Evolutionary conservation across 106 monocot genomes (phyloP).

Genomic region (Acanthochlamys bracteata): DNA sequence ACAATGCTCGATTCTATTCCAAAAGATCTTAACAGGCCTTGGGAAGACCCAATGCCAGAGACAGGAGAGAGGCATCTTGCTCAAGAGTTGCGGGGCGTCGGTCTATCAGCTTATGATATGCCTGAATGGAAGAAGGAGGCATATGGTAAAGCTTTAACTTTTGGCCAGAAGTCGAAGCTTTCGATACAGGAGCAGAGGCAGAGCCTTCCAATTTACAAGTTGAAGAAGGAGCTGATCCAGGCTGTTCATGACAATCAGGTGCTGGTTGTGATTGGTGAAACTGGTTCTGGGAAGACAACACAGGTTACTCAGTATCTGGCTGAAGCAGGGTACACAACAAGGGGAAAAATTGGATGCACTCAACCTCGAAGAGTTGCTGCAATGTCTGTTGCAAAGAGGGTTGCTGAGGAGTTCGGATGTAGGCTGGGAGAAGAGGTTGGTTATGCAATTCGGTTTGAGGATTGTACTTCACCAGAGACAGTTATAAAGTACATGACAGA

Average conservation of each 20-base stretch:
- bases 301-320: conserved; percentile 95
- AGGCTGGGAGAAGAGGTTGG: conserved; percentile 90
- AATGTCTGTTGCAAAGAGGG: conserved; percentile 95
- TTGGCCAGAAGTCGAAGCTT: conserved; percentile 87
- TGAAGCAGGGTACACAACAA: conserved; percentile 86
- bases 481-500: conserved; percentile 98
- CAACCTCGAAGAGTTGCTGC: conserved; percentile 95
- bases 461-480: conserved; percentile 89
- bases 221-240: conserved; percentile 92
- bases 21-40: conserved; percentile 92
- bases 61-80: conserved; percentile 94
- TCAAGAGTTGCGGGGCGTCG: conserved; percentile 90
- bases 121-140: conserved; percentile 99
- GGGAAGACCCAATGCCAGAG: conserved; percentile 99
- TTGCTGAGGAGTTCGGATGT: conserved; percentile 97
- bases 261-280: conserved; percentile 89
- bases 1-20: conserved; percentile 97
- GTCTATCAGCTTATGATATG: conserved; percentile 95
- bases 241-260: conserved; percentile 93
- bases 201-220: conserved; percentile 85
- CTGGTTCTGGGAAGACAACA: conserved; percentile 93
- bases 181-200: conserved; percentile 93
- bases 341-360: conserved; percentile 92
- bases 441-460: conserved; percentile 96
- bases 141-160: conserved; percentile 89